These are phyloP conservation scores for Collybia sp. DNA, from an alignment of 768 basidiomycete species.

Conservation along the genomic window DNA sequence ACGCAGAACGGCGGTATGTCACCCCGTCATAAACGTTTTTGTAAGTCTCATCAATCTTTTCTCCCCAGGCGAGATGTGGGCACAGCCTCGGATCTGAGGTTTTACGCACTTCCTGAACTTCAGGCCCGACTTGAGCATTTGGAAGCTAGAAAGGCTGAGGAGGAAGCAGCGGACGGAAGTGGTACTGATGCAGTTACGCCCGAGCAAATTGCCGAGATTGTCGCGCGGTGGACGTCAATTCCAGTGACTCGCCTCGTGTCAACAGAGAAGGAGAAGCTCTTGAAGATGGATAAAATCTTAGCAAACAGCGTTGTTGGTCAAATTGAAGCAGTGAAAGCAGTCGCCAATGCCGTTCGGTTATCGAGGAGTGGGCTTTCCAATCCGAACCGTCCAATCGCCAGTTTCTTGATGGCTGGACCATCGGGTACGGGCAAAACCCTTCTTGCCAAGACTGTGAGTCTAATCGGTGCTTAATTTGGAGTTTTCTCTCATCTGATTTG, in stretches of 20 bases:
- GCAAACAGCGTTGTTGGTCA: conserved; percentile 82
- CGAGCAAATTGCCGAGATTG: conserved; percentile 92
- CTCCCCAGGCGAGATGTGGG: conserved; percentile 56
- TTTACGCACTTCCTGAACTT: conserved; percentile 89
- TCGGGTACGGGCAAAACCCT: conserved; percentile 90
- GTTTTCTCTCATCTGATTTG: conserved; percentile 5
- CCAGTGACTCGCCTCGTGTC: conserved; percentile 84
- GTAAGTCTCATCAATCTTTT: conserved; percentile 9
- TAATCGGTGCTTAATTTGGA: not conserved
- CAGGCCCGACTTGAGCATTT: conserved; percentile 66
- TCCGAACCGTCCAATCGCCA: conserved; percentile 82
- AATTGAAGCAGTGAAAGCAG: conserved; percentile 85
- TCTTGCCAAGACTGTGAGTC: conserved; percentile 79
- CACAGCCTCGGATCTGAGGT: conserved; percentile 83
- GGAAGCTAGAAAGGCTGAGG: conserved; percentile 67
- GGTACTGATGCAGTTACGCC: conserved; percentile 73
- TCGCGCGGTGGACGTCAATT: conserved; percentile 89
- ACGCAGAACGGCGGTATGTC: conserved; percentile 80
- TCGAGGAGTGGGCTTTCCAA: conserved; percentile 94
- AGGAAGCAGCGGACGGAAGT: conserved; percentile 54
- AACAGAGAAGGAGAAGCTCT: conserved; percentile 86
- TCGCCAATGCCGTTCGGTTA: conserved; percentile 89
- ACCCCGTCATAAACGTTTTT: not conserved
- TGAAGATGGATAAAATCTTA: conserved; percentile 83
- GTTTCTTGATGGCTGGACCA: conserved; percentile 90